A percentile compares a stretch with the other conserved stretches of the same genome.
Evolutionary conservation across 2,329 filamentous ascomycete genomes (phyloP).

Genomic region (Geosmithia putterillii): DNA sequence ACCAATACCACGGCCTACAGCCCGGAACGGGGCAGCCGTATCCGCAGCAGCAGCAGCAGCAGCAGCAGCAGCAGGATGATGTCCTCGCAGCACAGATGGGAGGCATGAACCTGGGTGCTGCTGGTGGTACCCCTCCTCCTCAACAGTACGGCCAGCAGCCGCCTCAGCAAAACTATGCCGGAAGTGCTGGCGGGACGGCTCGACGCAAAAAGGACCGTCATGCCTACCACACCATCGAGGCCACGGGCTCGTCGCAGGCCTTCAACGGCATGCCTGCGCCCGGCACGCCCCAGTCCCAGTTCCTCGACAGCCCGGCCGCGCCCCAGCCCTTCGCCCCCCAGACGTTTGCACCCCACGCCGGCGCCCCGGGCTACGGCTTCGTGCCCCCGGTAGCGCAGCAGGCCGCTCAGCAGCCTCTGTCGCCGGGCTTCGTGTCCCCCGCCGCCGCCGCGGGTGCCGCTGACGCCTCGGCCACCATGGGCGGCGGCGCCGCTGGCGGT

Average conservation of each 20-base stretch:
- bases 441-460: constrained; percentile 4
- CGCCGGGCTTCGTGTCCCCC: neutral
- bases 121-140: no score
- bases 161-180: constrained; percentile 14
- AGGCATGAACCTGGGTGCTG: constrained; percentile 56
- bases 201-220: constrained; percentile 92
- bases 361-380: constrained; percentile 18
- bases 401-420: neutral
- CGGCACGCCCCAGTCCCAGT: constrained; percentile 32
- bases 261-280: constrained; percentile 57
- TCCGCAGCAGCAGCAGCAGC: no score
- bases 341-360: constrained; percentile 28
- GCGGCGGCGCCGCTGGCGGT: constrained; percentile 11
- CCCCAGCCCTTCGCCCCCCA: constrained; percentile 23
- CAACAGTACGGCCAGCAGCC: constrained; percentile 6
- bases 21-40: constrained; percentile 36
- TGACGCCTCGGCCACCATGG: constrained; percentile 17
- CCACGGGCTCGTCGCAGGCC: constrained; percentile 52
- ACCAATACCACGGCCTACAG: constrained; percentile 45
- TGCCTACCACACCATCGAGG: constrained; percentile 78
- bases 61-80: constrained; percentile 26
- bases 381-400: constrained; percentile 8
- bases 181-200: constrained; percentile 20
- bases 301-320: constrained; percentile 20
- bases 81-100: constrained; percentile 64